A percentile compares a stretch with the other conserved stretches of the same genome.
Conservation (phyloP, 2,329 filamentous ascomycete species). For the Penicillium sp. region DNA sequence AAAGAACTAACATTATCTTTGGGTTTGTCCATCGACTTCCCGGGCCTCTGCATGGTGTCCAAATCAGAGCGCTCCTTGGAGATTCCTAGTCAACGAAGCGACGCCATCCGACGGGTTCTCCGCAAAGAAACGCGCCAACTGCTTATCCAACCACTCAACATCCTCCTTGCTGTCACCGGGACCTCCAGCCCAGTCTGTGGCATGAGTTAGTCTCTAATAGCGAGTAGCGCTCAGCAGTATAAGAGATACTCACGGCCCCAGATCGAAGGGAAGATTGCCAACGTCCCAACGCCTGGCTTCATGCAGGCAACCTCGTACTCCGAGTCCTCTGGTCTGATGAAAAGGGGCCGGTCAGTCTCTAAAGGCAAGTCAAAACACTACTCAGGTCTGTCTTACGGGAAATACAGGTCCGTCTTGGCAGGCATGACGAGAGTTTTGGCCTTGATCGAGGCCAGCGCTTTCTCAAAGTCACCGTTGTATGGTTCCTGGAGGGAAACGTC, state of each 20-base stretch:
- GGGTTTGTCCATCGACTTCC: too few relatives aligned
- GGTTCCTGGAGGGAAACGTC: conserved; percentile 67
- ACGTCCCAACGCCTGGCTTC: conserved; percentile 56
- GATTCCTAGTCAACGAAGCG: conserved; percentile 4
- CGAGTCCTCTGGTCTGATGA: conserved; percentile 66
- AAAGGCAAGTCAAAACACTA: background rate
- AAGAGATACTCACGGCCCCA: conserved; percentile 60
- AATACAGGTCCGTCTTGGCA: conserved; percentile 72
- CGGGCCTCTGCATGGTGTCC: too few relatives aligned
- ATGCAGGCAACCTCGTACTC: conserved; percentile 67
- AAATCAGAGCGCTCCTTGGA: conserved; percentile 4
- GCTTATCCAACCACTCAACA: conserved; percentile 67
- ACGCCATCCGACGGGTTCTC: conserved; percentile 10
- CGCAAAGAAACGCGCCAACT: conserved; percentile 54
- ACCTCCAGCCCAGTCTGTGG: conserved; percentile 61
- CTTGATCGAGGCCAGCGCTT: conserved; percentile 66
- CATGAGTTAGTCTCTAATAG: conserved; percentile 23
- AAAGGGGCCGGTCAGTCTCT: conserved; percentile 2
- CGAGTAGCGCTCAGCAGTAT: too few relatives aligned
- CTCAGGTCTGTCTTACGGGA: conserved; percentile 55
- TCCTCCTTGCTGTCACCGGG: conserved; percentile 70
- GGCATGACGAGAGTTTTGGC: conserved; percentile 70
- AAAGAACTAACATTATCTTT: too few relatives aligned
- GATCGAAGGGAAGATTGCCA: conserved; percentile 57
- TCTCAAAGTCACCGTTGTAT: conserved; percentile 64